Evolutionary conservation across 2,329 filamentous ascomycete genomes (phyloP).

Genomic region (Verticillium alfalfae): DNA sequence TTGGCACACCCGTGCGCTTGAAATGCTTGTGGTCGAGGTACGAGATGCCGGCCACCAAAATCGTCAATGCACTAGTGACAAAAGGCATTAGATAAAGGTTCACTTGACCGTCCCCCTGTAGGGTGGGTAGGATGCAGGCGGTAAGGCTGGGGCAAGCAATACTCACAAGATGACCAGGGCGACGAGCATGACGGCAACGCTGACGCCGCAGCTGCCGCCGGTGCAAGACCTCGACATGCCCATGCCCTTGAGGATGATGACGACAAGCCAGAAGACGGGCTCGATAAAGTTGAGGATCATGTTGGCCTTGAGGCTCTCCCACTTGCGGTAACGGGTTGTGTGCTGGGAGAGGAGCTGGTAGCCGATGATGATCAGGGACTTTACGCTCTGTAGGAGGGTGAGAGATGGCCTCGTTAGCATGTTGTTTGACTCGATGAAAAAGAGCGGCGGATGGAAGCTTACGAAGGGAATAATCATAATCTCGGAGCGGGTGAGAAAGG

Average conservation of each 20-base stretch:
- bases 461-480: conserved; percentile 10
- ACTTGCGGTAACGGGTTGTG: conserved; percentile 21
- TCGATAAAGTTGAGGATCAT: conserved; percentile 33
- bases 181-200: not conserved
- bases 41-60: not conserved
- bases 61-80: not conserved
- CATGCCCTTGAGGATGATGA: conserved; percentile 15
- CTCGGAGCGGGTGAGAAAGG: conserved; percentile 2
- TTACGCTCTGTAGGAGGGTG: conserved; percentile 18
- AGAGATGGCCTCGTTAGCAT: not conserved
- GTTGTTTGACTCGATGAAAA: not conserved
- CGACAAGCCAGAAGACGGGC: conserved; percentile 32
- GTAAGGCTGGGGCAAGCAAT: not conserved
- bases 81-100: no score
- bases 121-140: not conserved
- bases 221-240: conserved; percentile 3
- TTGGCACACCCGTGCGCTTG: not conserved
- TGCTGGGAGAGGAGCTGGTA: conserved; percentile 34
- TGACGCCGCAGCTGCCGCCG: conserved; percentile 7
- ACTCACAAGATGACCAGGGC: not conserved
- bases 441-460: not conserved
- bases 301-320: conserved; percentile 32
- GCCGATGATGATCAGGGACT: conserved; percentile 30
- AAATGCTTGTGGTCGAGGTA: not conserved
- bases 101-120: no score